Evolutionary conservation across 495 filamentous ascomycete genomes (phyloP).

Genomic region (Neurospora sp.): DNA sequence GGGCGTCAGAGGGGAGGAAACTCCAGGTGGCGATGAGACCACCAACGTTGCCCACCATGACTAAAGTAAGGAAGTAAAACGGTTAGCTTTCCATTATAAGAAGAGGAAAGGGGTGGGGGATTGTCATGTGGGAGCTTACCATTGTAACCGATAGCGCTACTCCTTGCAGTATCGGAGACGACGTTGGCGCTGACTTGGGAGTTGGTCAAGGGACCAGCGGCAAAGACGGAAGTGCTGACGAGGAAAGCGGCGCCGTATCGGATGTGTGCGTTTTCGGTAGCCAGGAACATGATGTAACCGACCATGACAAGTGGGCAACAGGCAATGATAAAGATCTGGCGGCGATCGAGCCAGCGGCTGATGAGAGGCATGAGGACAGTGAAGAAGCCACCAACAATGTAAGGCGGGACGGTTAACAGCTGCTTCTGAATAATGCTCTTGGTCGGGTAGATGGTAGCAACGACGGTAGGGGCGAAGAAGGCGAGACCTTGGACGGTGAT

Average conservation of each 20-base stretch:
- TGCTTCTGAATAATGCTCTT: conserved; percentile 38
- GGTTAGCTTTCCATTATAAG: neutral
- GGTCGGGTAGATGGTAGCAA: conserved; percentile 54
- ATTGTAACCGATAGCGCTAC: conserved; percentile 51
- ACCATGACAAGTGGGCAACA: conserved; percentile 48
- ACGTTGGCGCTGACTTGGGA: conserved; percentile 61
- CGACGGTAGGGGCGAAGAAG: conserved; percentile 66
- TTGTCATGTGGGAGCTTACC: neutral
- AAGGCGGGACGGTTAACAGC: conserved; percentile 62
- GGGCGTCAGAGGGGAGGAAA: conserved; percentile 53
- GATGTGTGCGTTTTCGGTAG: conserved; percentile 37
- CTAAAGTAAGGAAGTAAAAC: conserved; percentile 11
- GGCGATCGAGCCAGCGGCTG: conserved; percentile 47
- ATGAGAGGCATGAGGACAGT: conserved; percentile 51
- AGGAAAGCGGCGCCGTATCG: conserved; percentile 67
- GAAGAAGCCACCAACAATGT: conserved; percentile 59
- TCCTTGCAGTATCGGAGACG: conserved; percentile 57
- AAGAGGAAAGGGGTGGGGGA: too few relatives aligned
- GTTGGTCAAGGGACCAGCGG: conserved; percentile 54
- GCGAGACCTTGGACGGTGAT: conserved; percentile 67
- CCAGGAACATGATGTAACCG: conserved; percentile 66
- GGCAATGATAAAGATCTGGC: conserved; percentile 53
- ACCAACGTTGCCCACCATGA: conserved; percentile 66
- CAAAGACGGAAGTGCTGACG: conserved; percentile 57
- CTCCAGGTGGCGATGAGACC: conserved; percentile 63